Conservation (phyloP, 78 protist genomes). For the Polysphondylium violaceum region DNA sequence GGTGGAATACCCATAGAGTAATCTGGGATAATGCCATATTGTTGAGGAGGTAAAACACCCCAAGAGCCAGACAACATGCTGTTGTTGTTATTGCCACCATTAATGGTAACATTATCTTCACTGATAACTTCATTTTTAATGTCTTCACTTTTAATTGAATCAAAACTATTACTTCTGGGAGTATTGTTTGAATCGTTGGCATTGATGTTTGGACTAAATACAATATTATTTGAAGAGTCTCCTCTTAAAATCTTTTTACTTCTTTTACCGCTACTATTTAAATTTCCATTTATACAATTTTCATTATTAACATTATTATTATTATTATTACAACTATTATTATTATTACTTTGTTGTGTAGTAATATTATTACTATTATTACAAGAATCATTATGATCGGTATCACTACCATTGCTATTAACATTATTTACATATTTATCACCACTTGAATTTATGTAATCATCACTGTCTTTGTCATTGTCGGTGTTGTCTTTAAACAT, state of each 20-base stretch:
- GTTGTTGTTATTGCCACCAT: neutral
- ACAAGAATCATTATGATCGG: neutral
- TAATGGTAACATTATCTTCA: neutral
- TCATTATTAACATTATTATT: neutral
- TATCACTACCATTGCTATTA: neutral
- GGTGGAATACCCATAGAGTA: no score
- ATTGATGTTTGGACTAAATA: neutral
- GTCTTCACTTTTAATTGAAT: neutral
- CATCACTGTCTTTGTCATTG: neutral
- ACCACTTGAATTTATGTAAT: neutral
- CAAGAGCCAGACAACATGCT: neutral
- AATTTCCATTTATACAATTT: neutral
- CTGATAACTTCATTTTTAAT: neutral
- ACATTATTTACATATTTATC: conserved; percentile 11
- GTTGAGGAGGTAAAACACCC: no score
- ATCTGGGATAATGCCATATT: no score
- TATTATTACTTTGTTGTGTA: neutral
- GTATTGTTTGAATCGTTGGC: neutral
- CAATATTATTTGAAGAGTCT: neutral
- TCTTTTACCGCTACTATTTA: conserved; percentile 20
- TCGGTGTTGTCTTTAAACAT: neutral
- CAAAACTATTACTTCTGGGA: neutral
- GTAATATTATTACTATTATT: neutral
- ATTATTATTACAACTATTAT: neutral
- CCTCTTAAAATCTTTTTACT: conserved; percentile 2